Percentiles rank a stretch among this genome's conserved stretches.
phyloP scores from a whole-genome alignment of 495 filamentous ascomycete species.

The Haplographium delicatum region DNA sequence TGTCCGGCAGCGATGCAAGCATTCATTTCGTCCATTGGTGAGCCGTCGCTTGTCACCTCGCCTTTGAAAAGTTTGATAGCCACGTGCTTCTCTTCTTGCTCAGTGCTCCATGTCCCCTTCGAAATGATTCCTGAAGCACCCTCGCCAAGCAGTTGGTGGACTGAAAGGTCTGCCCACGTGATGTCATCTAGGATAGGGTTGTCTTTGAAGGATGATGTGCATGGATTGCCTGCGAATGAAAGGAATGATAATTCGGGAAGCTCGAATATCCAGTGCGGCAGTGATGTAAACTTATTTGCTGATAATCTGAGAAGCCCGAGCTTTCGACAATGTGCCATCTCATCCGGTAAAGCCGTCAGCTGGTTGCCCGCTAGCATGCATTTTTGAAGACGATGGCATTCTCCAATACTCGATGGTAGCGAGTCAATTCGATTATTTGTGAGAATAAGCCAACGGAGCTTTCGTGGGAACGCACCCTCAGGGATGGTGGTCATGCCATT shows the following conservation, averaged over 20 bases:
- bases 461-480: constrained; percentile 35
- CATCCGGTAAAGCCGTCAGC: constrained; percentile 29
- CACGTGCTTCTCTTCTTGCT: constrained; percentile 31
- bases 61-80: constrained; percentile 43
- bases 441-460: constrained; percentile 39
- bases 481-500: constrained; percentile 39
- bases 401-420: constrained; percentile 35
- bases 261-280: constrained; percentile 38
- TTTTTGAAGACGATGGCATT: constrained; percentile 35
- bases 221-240: constrained; percentile 42
- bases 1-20: constrained; percentile 36
- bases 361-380: constrained; percentile 40
- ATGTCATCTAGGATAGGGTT: constrained; percentile 29
- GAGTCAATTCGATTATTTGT: constrained; percentile 34
- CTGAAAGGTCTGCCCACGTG: constrained; percentile 32
- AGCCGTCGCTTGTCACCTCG: constrained; percentile 34
- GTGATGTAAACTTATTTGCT: constrained; percentile 30
- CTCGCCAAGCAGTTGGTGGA: constrained; percentile 30
- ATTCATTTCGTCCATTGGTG: constrained; percentile 39
- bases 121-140: constrained; percentile 37
- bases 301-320: constrained; percentile 37
- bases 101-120: constrained; percentile 29
- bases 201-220: constrained; percentile 21
- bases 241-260: constrained; percentile 40
- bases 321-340: constrained; percentile 37